Evolutionary conservation across 2,329 filamentous ascomycete genomes (phyloP).

Genomic region (Dendryphion nanum): DNA sequence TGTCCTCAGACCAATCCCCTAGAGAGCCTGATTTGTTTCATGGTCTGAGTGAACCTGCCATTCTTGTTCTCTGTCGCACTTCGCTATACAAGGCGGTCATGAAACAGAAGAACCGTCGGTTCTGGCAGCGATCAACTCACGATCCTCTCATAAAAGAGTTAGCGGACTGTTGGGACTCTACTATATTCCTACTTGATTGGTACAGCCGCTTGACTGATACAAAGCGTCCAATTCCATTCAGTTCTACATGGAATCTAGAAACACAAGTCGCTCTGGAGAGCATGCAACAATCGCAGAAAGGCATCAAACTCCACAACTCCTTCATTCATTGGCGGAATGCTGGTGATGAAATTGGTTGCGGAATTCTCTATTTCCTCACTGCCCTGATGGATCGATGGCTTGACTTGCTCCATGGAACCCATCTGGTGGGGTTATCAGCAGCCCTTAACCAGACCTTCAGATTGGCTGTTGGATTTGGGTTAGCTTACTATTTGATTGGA

Average conservation of each 20-base stretch:
- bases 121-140: constrained; percentile 43
- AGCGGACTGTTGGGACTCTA: constrained; percentile 52
- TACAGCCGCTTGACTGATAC: constrained; percentile 50
- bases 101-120: constrained; percentile 43
- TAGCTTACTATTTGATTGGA: constrained; percentile 58
- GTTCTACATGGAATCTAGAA: constrained; percentile 59
- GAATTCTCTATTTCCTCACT: constrained; percentile 54
- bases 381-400: constrained; percentile 58
- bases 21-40: constrained; percentile 39
- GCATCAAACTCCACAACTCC: constrained; percentile 55
- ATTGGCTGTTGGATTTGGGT: constrained; percentile 53
- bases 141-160: constrained; percentile 52
- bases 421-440: constrained; percentile 40
- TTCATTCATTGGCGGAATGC: constrained; percentile 60
- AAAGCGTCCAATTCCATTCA: constrained; percentile 53
- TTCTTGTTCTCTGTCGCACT: constrained; percentile 48
- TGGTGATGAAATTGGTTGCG: constrained; percentile 54
- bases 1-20: constrained; percentile 26
- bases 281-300: constrained; percentile 54
- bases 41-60: constrained; percentile 49
- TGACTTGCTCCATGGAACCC: constrained; percentile 46
- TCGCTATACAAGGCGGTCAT: constrained; percentile 47
- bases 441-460: constrained; percentile 39
- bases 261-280: constrained; percentile 55
- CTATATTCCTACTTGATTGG: constrained; percentile 55